A percentile compares a stretch with the other conserved stretches of the same genome.
Evolutionary conservation across 2,329 filamentous ascomycete genomes (phyloP).

Genomic region (Pseudogymnoascus sp.): DNA sequence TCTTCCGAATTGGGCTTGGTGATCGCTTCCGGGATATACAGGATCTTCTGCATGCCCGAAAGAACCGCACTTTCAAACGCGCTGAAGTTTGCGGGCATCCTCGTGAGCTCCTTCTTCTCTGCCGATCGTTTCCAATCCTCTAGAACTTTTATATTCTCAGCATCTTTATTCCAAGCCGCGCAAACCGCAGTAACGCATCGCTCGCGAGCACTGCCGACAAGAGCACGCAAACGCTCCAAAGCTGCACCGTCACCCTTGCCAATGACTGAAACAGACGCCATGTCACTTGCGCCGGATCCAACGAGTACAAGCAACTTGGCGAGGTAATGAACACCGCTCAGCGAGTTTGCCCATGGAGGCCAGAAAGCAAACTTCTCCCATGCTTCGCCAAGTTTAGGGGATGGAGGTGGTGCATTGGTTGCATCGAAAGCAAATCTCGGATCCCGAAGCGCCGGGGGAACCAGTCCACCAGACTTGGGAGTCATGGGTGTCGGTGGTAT

Average conservation of each 20-base stretch:
- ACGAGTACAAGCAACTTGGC: constrained; percentile 73
- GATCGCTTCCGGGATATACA: constrained; percentile 84
- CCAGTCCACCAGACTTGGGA: constrained; percentile 47
- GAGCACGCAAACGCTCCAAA: constrained; percentile 62
- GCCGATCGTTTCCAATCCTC: constrained; percentile 87
- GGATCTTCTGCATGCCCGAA: constrained; percentile 83
- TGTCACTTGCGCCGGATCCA: constrained; percentile 78
- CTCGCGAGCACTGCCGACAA: constrained; percentile 75
- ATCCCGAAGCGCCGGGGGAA: constrained; percentile 53
- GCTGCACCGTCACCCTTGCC: constrained; percentile 46
- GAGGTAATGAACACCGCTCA: constrained; percentile 87
- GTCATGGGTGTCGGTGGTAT: constrained; percentile 61
- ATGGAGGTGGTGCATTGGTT: constrained; percentile 66
- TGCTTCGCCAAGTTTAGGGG: constrained; percentile 68
- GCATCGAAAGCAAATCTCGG: constrained; percentile 74
- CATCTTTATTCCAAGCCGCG: constrained; percentile 86
- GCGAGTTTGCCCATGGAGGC: constrained; percentile 85
- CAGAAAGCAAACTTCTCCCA: constrained; percentile 97
- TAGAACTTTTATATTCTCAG: constrained; percentile 82
- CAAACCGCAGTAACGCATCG: constrained; percentile 79
- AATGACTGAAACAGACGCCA: constrained; percentile 67
- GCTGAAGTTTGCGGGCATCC: constrained; percentile 80
- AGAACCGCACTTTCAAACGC: constrained; percentile 78
- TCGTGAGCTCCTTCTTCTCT: constrained; percentile 78
- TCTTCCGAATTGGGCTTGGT: constrained; percentile 63